phyloP scores from a whole-genome alignment of 768 basidiomycete species.

The Boletus pseudopeckii region DNA sequence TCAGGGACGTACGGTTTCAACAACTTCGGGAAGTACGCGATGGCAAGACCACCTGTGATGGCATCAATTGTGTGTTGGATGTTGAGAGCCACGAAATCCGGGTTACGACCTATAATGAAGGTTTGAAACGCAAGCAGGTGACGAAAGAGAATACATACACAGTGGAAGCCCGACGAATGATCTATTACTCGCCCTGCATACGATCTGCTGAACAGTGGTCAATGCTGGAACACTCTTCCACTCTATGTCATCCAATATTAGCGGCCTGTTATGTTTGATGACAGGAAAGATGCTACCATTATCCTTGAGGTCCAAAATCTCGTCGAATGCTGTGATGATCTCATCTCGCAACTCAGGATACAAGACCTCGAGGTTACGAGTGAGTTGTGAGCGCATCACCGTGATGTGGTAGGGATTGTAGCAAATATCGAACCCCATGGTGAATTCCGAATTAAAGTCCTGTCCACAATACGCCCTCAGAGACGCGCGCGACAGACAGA shows the following conservation, averaged over 20 bases:
- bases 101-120: slow-evolving; percentile 34
- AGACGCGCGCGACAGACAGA: background rate
- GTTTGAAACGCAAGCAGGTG: background rate
- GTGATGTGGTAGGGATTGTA: slow-evolving; percentile 28
- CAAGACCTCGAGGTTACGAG: slow-evolving; percentile 36
- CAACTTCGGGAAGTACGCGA: slow-evolving; percentile 32
- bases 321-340: slow-evolving; percentile 37
- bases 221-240: slow-evolving; percentile 36
- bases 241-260: slow-evolving; percentile 23
- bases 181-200: slow-evolving; percentile 43
- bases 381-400: slow-evolving; percentile 28
- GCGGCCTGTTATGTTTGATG: no score
- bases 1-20: slow-evolving; percentile 29
- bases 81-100: slow-evolving; percentile 31
- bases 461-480: slow-evolving; percentile 14
- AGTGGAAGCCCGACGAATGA: slow-evolving; percentile 47
- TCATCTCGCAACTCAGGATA: slow-evolving; percentile 45
- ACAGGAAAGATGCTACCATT: slow-evolving; percentile 5
- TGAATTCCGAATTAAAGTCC: slow-evolving; percentile 37
- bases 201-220: slow-evolving; percentile 30
- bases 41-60: slow-evolving; percentile 9
- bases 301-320: slow-evolving; percentile 27
- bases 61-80: slow-evolving; percentile 31
- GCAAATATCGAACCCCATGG: slow-evolving; percentile 30
- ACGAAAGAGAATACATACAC: slow-evolving; percentile 28